phyloP scores from a whole-genome alignment of 169 alveolate genomes.

The Plasmodium relictum region DNA sequence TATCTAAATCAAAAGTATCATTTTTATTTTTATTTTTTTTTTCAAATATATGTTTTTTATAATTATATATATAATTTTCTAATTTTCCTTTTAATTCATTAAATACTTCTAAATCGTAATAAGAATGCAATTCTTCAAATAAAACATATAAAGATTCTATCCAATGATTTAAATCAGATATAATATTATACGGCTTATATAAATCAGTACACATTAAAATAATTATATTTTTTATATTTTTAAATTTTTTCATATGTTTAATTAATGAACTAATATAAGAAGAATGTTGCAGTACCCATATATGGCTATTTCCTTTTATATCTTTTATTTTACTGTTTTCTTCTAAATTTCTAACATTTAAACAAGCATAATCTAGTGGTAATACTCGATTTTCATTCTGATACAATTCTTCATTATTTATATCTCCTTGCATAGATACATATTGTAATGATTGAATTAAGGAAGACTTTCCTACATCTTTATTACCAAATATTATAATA shows the following conservation, averaged over 20 bases:
- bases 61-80: slow-evolving; percentile 45
- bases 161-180: slow-evolving; percentile 61
- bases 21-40: not conserved
- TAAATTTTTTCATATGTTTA: slow-evolving; percentile 45
- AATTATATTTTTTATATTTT: slow-evolving; percentile 36
- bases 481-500: slow-evolving; percentile 59
- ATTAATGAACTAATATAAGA: slow-evolving; percentile 46
- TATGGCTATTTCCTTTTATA: slow-evolving; percentile 50
- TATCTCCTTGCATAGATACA: slow-evolving; percentile 20
- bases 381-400: slow-evolving; percentile 39
- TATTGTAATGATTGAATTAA: slow-evolving; percentile 40
- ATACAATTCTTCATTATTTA: slow-evolving; percentile 24
- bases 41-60: slow-evolving; percentile 23
- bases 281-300: slow-evolving; percentile 60
- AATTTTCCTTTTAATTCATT: slow-evolving; percentile 24
- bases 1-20: not conserved
- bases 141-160: slow-evolving; percentile 24
- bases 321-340: slow-evolving; percentile 47
- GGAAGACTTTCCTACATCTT: slow-evolving; percentile 63
- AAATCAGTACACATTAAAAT: slow-evolving; percentile 61
- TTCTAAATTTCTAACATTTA: slow-evolving; percentile 40
- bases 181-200: slow-evolving; percentile 57
- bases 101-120: slow-evolving; percentile 1
- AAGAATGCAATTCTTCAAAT: slow-evolving; percentile 32
- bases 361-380: slow-evolving; percentile 70